Base-by-base conservation (phyloP, 805 yeast genomes). In the Candida boleticola region DNA sequence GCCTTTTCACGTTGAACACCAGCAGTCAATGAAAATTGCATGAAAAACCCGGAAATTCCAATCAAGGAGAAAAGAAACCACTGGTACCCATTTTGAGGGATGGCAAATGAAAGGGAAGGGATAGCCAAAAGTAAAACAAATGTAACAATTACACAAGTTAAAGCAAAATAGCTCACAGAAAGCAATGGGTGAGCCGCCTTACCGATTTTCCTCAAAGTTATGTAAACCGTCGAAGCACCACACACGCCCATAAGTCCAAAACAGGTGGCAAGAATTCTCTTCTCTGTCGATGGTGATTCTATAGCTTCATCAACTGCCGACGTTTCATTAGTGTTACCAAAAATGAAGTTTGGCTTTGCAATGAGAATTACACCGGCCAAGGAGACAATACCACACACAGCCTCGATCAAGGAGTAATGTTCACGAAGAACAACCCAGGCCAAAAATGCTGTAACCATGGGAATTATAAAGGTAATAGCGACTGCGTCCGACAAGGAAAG, bases 1-100 rank as follows among this genome's bases (percentile, higher is more conserved):
- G 96, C 95, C 40, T 70, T 68, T 48, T 86, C 96, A 41, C 87
- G 70, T 58, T 88, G 95, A 39, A 89, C 76, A 0, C 96, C 97
- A 6, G 87, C 80, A 0, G 97, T 86, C 37, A 86, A 62, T 29
- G 83, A 65, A 53, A 81, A 82, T 60, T 90, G 97, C 82, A 84
- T 85, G 45, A 81, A 63, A 61, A 89, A 90, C 0, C 97, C 97
- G 40, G 85, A 74, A 2, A 83, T 46, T 2, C 96, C 96, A 44
- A 88, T 73, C 18, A 74, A 57, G 1, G 64, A 42, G 48, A 89
- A 74, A 17, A 85, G 63, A 2, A 65, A 48, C 93, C 95, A 86
- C 59, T 87, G 92, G 52, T 66, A 67, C 1, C 50, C 22, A n/a
- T 77, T 75, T 14, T 71, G 74, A 1, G 96, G 96, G 1, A 76